Percentiles rank a stretch among this genome's conserved stretches.
Evolutionary conservation across 192 early-diverging fungal genomes (phyloP).

Genomic region (Backusella psychrophila): DNA sequence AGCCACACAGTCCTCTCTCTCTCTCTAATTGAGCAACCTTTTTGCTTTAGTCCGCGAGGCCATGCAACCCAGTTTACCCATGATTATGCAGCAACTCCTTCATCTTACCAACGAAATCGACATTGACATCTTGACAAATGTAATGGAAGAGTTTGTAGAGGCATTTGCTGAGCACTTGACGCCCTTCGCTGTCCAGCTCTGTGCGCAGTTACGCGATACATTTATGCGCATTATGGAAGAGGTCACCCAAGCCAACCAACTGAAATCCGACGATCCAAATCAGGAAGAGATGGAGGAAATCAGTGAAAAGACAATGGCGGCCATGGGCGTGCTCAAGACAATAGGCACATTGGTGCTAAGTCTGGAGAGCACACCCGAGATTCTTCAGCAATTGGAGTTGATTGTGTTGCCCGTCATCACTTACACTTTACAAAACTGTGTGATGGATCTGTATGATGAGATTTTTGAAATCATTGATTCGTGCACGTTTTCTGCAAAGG

Average conservation of each 20-base stretch:
- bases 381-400: slow-evolving; percentile 78
- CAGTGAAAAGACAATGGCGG: slow-evolving; percentile 84
- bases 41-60: slow-evolving; percentile 51
- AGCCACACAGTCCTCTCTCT: too few relatives aligned
- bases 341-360: slow-evolving; percentile 84
- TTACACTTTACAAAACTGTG: slow-evolving; percentile 72
- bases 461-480: slow-evolving; percentile 88
- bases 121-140: slow-evolving; percentile 77
- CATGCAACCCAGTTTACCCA: slow-evolving; percentile 74
- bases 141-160: slow-evolving; percentile 91
- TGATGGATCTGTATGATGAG: slow-evolving; percentile 81
- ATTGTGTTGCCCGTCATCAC: slow-evolving; percentile 73
- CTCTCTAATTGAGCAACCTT: neutral
- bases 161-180: slow-evolving; percentile 87
- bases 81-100: slow-evolving; percentile 84
- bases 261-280: slow-evolving; percentile 33
- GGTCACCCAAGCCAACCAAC: slow-evolving; percentile 55
- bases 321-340: slow-evolving; percentile 88
- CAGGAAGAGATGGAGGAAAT: slow-evolving; percentile 53
- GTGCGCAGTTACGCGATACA: slow-evolving; percentile 79
- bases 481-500: slow-evolving; percentile 80
- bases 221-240: slow-evolving; percentile 83
- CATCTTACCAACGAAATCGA: slow-evolving; percentile 91
- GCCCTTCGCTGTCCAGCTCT: slow-evolving; percentile 91
- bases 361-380: slow-evolving; percentile 79